Conservation (phyloP, 176 grass and related monocot species). For the Chrysopogon serrulatus region DNA sequence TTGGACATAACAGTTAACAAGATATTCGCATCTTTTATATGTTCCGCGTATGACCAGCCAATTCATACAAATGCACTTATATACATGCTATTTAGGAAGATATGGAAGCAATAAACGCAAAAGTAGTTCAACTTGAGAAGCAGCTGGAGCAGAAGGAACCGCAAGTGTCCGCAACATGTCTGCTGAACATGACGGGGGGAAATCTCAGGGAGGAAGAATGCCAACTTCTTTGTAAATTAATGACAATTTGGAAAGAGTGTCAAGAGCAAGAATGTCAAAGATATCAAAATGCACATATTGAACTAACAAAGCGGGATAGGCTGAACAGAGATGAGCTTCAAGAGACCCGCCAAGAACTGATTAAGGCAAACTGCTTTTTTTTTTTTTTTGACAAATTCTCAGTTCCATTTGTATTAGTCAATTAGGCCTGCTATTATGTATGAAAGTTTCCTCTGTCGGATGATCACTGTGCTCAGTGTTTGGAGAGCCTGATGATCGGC, state of each 20-base stretch:
- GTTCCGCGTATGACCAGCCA: not conserved
- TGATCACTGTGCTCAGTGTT: conserved; percentile 10
- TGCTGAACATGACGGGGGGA: conserved; percentile 16
- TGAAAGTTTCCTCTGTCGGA: not conserved
- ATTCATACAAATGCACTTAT: not conserved
- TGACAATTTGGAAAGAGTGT: not conserved
- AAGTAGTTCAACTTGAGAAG: conserved; percentile 14
- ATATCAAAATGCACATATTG: not conserved
- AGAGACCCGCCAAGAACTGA: conserved; percentile 20
- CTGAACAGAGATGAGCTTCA: not conserved
- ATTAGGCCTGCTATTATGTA: not conserved
- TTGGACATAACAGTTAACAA: not conserved
- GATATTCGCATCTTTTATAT: not conserved
- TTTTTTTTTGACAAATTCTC: not conserved
- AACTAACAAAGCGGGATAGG: not conserved
- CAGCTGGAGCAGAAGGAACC: conserved; percentile 12
- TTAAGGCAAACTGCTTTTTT: not conserved
- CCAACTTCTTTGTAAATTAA: not conserved
- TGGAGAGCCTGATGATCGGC: not conserved
- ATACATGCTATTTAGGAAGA: conserved; percentile 16
- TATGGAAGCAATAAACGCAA: conserved; percentile 7
- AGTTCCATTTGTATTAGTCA: not conserved
- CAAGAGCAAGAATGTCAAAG: not conserved
- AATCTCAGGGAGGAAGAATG: not conserved
- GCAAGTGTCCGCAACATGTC: not conserved